Percentiles rank a stretch among this genome's conserved stretches.
Evolutionary conservation across 169 alveolate species (phyloP).

Genomic region (Plasmodium billcollinsi): DNA sequence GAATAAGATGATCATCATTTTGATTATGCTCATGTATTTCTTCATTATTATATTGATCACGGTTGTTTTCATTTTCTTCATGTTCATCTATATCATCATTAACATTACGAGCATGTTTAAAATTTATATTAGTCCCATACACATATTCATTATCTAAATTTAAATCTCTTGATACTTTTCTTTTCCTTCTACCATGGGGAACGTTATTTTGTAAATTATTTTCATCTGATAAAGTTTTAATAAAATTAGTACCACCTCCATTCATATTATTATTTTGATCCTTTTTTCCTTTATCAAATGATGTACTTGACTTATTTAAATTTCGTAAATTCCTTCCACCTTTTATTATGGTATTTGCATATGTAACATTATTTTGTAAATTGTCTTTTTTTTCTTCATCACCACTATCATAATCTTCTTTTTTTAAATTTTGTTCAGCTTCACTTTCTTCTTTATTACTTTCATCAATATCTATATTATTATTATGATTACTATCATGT

Average conservation of each 20-base stretch:
- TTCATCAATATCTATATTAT: background rate
- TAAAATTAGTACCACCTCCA: no score
- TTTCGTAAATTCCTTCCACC: conserved; percentile 46
- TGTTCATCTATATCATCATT: background rate
- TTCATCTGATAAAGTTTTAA: conserved; percentile 8
- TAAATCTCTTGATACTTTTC: conserved; percentile 24
- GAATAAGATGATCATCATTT: background rate
- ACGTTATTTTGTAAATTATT: conserved; percentile 4
- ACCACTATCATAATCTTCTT: background rate
- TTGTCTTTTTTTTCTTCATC: background rate
- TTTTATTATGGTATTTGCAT: conserved; percentile 17
- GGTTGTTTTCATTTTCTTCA: background rate
- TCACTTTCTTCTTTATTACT: conserved; percentile 1
- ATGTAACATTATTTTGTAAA: background rate
- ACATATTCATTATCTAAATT: conserved; percentile 16
- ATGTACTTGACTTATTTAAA: conserved; percentile 13
- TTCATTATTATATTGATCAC: background rate
- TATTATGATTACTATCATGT: background rate
- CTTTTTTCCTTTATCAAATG: conserved; percentile 3
- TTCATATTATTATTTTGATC: background rate
- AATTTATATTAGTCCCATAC: background rate
- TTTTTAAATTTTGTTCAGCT: background rate
- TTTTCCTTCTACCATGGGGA: conserved; percentile 11
- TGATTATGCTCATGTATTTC: background rate
- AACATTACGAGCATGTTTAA: background rate